These are phyloP conservation scores for Bruguiera gymnorhiza DNA, from an alignment of 345 rosid species.

Conservation along the genomic window DNA sequence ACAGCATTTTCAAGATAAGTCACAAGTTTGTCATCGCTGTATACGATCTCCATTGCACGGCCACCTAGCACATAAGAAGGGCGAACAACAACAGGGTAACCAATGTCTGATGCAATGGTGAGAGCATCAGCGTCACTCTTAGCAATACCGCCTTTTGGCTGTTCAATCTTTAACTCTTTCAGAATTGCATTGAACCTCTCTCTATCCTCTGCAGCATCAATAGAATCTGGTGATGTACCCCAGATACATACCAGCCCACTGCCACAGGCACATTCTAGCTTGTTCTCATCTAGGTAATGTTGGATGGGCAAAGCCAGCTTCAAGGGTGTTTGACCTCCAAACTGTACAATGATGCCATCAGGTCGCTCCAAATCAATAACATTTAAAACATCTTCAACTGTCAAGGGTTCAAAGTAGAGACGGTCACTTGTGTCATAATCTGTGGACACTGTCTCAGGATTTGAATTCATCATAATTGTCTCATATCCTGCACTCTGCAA, in stretches of 20 bases:
- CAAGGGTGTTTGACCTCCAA: constrained; percentile 97
- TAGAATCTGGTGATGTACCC: constrained; percentile 97
- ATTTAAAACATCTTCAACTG: constrained; percentile 85
- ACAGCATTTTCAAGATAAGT: constrained; percentile 88
- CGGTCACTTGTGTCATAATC: constrained; percentile 97
- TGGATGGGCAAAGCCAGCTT: constrained; percentile 87
- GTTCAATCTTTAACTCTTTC: constrained; percentile 74
- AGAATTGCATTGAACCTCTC: constrained; percentile 87
- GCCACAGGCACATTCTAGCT: constrained; percentile 62
- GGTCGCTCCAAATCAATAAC: constrained; percentile 86
- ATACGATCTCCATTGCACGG: constrained; percentile 94
- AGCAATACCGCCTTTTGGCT: constrained; percentile 97
- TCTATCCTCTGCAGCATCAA: constrained; percentile 95
- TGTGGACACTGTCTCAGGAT: constrained; percentile 95
- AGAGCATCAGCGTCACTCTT: constrained; percentile 86
- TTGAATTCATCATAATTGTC: constrained; percentile 98
- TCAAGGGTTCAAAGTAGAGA: constrained; percentile 91
- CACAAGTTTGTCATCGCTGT: constrained; percentile 67
- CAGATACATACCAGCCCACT: constrained; percentile 71
- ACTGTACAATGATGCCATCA: constrained; percentile 93
- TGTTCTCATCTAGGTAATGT: constrained; percentile 69
- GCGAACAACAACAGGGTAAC: constrained; percentile 92
- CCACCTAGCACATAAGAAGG: constrained; percentile 98
- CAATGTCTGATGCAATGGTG: constrained; percentile 72
- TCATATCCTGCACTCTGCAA: constrained; percentile 92